Percentiles rank a stretch among this genome's conserved stretches.
These are phyloP conservation scores for Harringtonia aguacate DNA, from an alignment of 2,329 filamentous ascomycete genomes.

Conservation along the genomic window DNA sequence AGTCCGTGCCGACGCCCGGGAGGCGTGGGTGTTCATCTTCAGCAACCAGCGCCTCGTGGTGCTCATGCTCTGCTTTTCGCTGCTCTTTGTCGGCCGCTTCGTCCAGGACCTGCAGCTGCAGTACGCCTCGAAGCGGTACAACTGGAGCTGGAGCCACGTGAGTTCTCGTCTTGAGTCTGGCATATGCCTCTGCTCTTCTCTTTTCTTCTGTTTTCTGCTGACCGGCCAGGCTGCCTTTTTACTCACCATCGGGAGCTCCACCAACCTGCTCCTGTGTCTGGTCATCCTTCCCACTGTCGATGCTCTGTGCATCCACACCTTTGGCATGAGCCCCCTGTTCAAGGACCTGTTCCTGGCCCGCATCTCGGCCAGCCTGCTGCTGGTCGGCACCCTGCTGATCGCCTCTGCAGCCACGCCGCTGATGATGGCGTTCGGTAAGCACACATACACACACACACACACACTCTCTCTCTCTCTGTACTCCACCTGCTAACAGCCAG, in stretches of 20 bases:
- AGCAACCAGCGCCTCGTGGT: conserved; percentile 25
- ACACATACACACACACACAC: too few relatives aligned
- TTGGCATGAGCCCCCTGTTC: conserved; percentile 19
- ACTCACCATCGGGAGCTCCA: conserved; percentile 25
- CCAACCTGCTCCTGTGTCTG: conserved; percentile 26
- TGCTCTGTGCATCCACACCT: conserved; percentile 18
- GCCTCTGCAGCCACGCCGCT: conserved; percentile 23
- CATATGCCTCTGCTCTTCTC: conserved; percentile 6
- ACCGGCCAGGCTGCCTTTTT: conserved; percentile 30
- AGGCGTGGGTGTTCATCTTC: conserved; percentile 28
- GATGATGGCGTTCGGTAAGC: conserved; percentile 19
- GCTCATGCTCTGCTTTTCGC: conserved; percentile 25
- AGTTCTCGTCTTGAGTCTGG: conserved; percentile 7
- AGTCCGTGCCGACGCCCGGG: conserved; percentile 10
- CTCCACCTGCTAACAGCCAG: conserved; percentile 7
- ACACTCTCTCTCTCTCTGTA: not conserved
- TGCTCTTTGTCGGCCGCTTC: conserved; percentile 21
- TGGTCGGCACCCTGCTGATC: conserved; percentile 25
- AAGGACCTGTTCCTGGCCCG: conserved; percentile 31
- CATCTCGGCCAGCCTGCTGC: conserved; percentile 19
- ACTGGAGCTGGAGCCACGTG: conserved; percentile 36
- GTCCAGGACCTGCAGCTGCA: conserved; percentile 33
- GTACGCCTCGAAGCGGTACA: conserved; percentile 40
- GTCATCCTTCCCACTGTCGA: conserved; percentile 25
- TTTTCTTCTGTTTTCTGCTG: too few relatives aligned